Conservation (phyloP, 176 grass and related monocot genomes). For the Microstegium vimineum region DNA sequence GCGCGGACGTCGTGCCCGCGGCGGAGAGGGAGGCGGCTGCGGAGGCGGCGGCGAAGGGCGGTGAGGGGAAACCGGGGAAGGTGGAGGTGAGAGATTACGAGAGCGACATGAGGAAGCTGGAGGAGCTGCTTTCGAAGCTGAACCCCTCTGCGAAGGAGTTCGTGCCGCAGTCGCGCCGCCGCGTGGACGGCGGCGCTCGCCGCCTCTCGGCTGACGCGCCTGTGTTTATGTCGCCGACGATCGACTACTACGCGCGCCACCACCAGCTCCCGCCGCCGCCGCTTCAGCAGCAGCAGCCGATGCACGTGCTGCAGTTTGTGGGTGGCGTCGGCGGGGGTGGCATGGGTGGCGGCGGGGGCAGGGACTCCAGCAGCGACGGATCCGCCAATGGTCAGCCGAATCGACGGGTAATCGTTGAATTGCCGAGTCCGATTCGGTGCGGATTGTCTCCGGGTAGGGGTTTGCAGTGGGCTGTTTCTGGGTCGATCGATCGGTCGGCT, state of each 20-base stretch:
- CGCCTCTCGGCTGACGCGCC: conserved; percentile 50
- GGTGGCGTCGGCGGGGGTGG: background rate
- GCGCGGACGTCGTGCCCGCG: conserved; percentile 30
- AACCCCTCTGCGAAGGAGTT: conserved; percentile 90
- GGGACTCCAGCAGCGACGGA: conserved; percentile 82
- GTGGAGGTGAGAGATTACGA: conserved; percentile 64
- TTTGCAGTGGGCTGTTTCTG: conserved; percentile 10
- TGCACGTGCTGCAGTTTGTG: conserved; percentile 41
- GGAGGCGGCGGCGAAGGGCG: background rate
- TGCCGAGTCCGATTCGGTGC: background rate
- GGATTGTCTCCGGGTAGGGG: conserved; percentile 12
- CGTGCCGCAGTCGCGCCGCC: conserved; percentile 51
- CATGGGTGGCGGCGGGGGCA: conserved; percentile 24
- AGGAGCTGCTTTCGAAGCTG: conserved; percentile 79
- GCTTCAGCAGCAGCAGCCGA: conserved; percentile 29
- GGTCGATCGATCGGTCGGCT: conserved; percentile 6
- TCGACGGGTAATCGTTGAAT: conserved; percentile 44
- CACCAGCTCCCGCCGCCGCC: conserved; percentile 6
- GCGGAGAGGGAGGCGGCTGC: background rate
- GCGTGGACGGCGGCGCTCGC: background rate
- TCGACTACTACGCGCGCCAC: conserved; percentile 43
- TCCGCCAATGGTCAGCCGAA: conserved; percentile 56
- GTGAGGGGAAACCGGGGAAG: background rate
- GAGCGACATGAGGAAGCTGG: conserved; percentile 73
- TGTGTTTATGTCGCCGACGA: conserved; percentile 41